Percentiles rank a stretch among this genome's conserved stretches.
phyloP scores from a whole-genome alignment of 495 filamentous ascomycete species.

The Daldinia bambusicola region DNA sequence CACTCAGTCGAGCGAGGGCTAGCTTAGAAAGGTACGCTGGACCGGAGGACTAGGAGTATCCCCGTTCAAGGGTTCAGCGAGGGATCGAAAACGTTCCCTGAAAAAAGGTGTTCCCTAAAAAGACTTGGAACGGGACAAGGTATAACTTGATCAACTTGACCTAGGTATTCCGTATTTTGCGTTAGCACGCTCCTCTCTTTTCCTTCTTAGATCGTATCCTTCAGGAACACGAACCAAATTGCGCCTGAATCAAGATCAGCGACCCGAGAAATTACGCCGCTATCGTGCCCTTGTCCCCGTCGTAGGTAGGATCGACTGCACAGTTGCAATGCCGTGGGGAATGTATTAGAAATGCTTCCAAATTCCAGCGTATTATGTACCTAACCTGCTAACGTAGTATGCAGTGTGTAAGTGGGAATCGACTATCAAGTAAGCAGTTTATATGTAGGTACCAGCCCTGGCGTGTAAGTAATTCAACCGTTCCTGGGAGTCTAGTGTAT shows the following conservation, averaged over 20 bases:
- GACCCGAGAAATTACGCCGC: constrained; percentile 32
- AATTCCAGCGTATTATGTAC: constrained; percentile 25
- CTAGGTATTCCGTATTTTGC: background rate
- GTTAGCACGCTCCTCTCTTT: constrained; percentile 17
- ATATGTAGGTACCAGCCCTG: constrained; percentile 16
- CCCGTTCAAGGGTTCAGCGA: constrained; percentile 20
- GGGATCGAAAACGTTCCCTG: constrained; percentile 16
- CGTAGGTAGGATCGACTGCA: constrained; percentile 38
- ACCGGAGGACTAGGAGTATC: constrained; percentile 29
- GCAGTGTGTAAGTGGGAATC: constrained; percentile 3
- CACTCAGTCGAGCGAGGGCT: background rate
- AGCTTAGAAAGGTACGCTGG: constrained; percentile 27
- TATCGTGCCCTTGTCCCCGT: constrained; percentile 12
- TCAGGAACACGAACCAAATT: constrained; percentile 37
- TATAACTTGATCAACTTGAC: background rate
- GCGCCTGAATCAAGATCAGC: constrained; percentile 37
- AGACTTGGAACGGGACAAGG: background rate
- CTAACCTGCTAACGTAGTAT: too few relatives aligned
- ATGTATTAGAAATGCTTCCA: constrained; percentile 27
- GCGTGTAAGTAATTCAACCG: constrained; percentile 16
- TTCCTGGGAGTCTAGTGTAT: background rate
- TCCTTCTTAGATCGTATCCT: constrained; percentile 32
- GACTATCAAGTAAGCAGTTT: constrained; percentile 1
- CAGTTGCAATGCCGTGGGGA: constrained; percentile 30
- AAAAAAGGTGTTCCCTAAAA: constrained; percentile 1